Conservation (phyloP, 2,329 filamentous ascomycete species). For the Colletotrichum paranaense region DNA sequence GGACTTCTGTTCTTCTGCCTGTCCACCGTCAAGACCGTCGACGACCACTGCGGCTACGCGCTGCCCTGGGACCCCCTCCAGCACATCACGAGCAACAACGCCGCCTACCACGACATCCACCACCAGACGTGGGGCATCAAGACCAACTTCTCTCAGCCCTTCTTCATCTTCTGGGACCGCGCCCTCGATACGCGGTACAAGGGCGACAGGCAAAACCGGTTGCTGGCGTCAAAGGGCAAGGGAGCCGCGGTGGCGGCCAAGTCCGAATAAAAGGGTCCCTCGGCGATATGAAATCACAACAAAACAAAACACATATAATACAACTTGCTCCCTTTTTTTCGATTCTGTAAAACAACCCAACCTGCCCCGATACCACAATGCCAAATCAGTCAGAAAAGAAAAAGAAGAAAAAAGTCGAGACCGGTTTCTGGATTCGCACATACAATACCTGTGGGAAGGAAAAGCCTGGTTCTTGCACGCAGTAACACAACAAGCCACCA, state of each 20-base stretch:
- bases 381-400: background rate
- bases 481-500: background rate
- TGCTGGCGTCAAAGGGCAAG: constrained; percentile 15
- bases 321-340: background rate
- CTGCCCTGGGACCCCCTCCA: constrained; percentile 96
- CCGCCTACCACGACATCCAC: constrained; percentile 96
- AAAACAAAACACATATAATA: constrained; percentile 13
- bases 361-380: background rate
- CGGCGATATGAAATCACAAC: constrained; percentile 11
- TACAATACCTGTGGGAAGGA: background rate
- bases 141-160: constrained; percentile 90
- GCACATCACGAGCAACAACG: constrained; percentile 93
- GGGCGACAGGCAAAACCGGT: constrained; percentile 60
- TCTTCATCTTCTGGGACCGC: constrained; percentile 96
- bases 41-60: constrained; percentile 97
- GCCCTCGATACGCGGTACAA: constrained; percentile 85
- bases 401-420: constrained; percentile 5
- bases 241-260: constrained; percentile 27
- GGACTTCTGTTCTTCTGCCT: constrained; percentile 90
- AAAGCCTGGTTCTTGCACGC: background rate
- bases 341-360: constrained; percentile 23
- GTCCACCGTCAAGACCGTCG: constrained; percentile 95
- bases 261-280: constrained; percentile 16
- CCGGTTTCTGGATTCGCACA: constrained; percentile 24
- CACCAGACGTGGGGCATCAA: constrained; percentile 99